Base-by-base conservation (phyloP, 192 early-diverging fungal genomes). In the Nowakowskiella sp. region DNA sequence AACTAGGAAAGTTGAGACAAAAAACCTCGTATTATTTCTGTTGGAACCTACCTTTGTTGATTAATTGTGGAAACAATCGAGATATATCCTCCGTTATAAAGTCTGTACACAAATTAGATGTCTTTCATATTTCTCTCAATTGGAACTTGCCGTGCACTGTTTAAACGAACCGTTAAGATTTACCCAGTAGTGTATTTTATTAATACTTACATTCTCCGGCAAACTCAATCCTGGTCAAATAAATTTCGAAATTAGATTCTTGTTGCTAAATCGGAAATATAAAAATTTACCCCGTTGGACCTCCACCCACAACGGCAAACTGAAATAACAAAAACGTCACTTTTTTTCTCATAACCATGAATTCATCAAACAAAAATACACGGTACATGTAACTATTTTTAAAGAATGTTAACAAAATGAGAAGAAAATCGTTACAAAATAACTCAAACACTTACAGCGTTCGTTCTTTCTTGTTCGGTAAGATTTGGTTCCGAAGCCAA, bases 281-380 rank as follows among this genome's bases (percentile, higher is more conserved):
- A n/a, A 24, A 43, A 21, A 54, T 47, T 26, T 32, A 45, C 57
- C 77, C 83, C 1, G 90, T 93, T 7, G 90, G 89, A 0, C 90
- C 90, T 32, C 89, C 91, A 7, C 91, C 91, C 5, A 91, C 86
- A 2, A 90, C 79, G 0, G 82, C 88, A 60, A 94, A 87, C 56
- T 91, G 87, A 45, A 94, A 56, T 44, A 83, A 52, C 2, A 75
- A 67, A 26, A 72, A n/a, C n/a, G n/a, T n/a, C n/a, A n/a, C n/a
- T n/a, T n/a, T n/a, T n/a, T 13, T 39, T 39, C 13, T 13, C 13
- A 39, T 39, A 19, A 39, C 36, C 36, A 39, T 39, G 13, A 39
- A 19, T 39, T 39, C 13, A 39, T n/a, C n/a, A 39, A 13, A 39
- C 36, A 13, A 19, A 39, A 13, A 19, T 19, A 39, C 13, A 39